phyloP scores from a whole-genome alignment of 2,329 filamentous ascomycete genomes.

The Rhynchosporium agropyri region DNA sequence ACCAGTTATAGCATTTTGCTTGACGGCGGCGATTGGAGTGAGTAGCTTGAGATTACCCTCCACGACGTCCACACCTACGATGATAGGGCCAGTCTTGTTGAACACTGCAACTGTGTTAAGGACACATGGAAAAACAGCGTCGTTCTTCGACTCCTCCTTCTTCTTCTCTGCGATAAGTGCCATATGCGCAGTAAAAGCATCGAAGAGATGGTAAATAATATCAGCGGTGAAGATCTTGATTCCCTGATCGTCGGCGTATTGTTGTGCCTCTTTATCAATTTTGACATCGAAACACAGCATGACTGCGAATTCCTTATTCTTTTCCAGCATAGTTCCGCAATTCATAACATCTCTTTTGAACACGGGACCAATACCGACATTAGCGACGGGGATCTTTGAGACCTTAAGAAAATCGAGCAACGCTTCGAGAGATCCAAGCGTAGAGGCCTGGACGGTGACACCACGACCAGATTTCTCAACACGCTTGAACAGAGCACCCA shows the following conservation, averaged over 20 bases:
- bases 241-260: constrained; percentile 89
- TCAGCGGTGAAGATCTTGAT: constrained; percentile 98
- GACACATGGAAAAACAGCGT: constrained; percentile 96
- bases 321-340: constrained; percentile 95
- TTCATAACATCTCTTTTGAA: constrained; percentile 98
- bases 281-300: constrained; percentile 99
- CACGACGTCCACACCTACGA: constrained; percentile 92
- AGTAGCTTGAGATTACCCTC: constrained; percentile 85
- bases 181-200: constrained; percentile 96
- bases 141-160: constrained; percentile 94
- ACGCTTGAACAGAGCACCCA: constrained; percentile 86
- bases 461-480: constrained; percentile 91
- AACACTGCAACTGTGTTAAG: constrained; percentile 89
- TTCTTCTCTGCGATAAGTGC: constrained; percentile 81
- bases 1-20: constrained; percentile 75
- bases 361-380: constrained; percentile 95
- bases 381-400: constrained; percentile 96
- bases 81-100: constrained; percentile 97
- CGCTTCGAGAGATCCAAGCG: constrained; percentile 93
- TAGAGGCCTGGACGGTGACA: constrained; percentile 96
- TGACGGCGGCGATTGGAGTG: constrained; percentile 88
- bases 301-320: constrained; percentile 91
- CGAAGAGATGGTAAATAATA: constrained; percentile 98
- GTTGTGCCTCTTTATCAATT: constrained; percentile 92
- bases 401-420: constrained; percentile 93